Evolutionary conservation across 2,329 filamentous ascomycete genomes (phyloP).

Genomic region (Aureobasidium melanogenum): DNA sequence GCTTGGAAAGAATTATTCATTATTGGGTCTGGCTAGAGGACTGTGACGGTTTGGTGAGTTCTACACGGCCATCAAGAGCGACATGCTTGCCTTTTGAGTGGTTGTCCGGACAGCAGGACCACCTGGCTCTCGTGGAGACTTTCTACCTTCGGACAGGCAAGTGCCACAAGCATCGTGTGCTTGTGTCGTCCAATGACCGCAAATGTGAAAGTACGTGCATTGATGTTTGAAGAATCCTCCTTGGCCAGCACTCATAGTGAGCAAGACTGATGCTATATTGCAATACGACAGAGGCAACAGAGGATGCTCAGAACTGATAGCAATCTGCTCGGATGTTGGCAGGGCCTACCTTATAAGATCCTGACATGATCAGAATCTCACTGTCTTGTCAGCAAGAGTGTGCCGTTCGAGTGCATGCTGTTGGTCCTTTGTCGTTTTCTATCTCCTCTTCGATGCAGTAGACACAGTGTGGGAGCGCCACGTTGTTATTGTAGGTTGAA

Average conservation of each 20-base stretch:
- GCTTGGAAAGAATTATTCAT: not conserved
- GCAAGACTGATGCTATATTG: not conserved
- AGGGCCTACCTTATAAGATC: not conserved
- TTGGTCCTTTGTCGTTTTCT: not conserved
- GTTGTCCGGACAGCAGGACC: not conserved
- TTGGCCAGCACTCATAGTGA: not conserved
- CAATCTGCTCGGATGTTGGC: not conserved
- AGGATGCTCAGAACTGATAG: not conserved
- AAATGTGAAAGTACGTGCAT: not conserved
- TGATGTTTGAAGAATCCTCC: slow-evolving; percentile 2
- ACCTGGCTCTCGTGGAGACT: not conserved
- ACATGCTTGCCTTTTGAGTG: not conserved
- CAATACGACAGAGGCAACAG: not conserved
- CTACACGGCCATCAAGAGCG: not conserved
- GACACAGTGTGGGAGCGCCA: not conserved
- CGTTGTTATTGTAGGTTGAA: not conserved
- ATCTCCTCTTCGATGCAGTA: not conserved
- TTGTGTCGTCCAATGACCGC: not conserved
- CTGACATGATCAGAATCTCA: not conserved
- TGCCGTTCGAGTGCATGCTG: not conserved
- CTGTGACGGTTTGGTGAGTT: not conserved
- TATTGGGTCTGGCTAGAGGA: not conserved
- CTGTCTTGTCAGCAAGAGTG: not conserved
- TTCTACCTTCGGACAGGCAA: slow-evolving; percentile 15
- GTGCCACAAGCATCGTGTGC: slow-evolving; percentile 16